phyloP scores from a whole-genome alignment of 2,329 filamentous ascomycete species.

The Aspergillus quadrilineatus region DNA sequence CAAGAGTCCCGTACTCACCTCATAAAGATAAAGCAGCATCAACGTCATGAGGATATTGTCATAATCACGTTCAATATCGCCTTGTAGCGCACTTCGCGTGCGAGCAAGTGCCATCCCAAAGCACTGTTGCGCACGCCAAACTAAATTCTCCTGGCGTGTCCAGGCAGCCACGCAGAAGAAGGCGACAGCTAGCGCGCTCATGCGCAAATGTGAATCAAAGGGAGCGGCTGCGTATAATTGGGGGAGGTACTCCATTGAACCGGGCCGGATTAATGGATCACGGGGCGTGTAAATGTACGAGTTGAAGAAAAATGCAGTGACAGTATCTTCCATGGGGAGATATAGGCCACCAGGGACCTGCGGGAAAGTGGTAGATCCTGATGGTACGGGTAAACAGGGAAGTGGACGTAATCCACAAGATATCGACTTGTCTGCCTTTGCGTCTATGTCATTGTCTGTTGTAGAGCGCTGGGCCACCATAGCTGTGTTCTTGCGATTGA shows the following conservation, averaged over 20 bases:
- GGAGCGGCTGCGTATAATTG: constrained; percentile 21
- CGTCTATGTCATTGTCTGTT: background rate
- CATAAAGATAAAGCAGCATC: constrained; percentile 28
- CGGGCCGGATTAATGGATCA: constrained; percentile 25
- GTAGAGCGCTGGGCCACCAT: background rate
- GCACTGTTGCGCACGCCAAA: constrained; percentile 23
- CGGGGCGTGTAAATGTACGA: constrained; percentile 29
- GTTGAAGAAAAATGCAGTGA: constrained; percentile 31
- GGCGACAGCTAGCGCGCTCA: constrained; percentile 27
- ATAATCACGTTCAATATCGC: constrained; percentile 18
- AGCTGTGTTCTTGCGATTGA: constrained; percentile 17
- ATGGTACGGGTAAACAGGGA: background rate
- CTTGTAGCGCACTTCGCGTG: constrained; percentile 25
- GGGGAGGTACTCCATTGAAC: constrained; percentile 32
- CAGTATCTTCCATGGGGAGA: constrained; percentile 27
- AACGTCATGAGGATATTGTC: constrained; percentile 27
- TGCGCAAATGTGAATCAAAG: constrained; percentile 24
- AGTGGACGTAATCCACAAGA: background rate
- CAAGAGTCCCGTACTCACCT: constrained; percentile 18
- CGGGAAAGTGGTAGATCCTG: background rate
- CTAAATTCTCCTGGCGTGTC: constrained; percentile 27
- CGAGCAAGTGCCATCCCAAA: constrained; percentile 27
- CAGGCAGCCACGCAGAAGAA: constrained; percentile 31
- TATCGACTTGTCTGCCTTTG: background rate
- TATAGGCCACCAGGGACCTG: constrained; percentile 18